Evolutionary conservation across 495 filamentous ascomycete genomes (phyloP), one percentile per base, ranked within the genome.

Genomic region (Neurospora sp.): DNA sequence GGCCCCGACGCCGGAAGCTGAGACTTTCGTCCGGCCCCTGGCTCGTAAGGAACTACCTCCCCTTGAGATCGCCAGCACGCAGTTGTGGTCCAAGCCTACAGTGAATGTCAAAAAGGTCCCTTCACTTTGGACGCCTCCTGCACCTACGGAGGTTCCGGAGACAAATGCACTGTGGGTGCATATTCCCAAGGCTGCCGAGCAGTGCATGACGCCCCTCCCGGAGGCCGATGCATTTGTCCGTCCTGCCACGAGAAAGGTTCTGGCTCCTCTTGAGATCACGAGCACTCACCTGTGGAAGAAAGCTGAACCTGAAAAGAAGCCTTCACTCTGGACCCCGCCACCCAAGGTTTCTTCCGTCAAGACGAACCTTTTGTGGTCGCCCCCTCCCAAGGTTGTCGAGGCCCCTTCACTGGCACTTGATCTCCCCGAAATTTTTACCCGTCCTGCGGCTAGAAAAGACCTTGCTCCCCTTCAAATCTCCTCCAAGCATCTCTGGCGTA

Each of bases 221-320:
- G 72, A 74, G 20, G n/a, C 42, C 39, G 76, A 80, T 46, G 66
- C 40, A 37, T 66, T 66, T 18, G 74, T 82, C 23, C 82, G 83
- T 5, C 76, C 81, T 2, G 74, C 75, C 10, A 76, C 74, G 46
- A 75, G 83, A 40, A 85, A 82, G 75, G 74, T 74, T 41, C 41
- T 40, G 39, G 77, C 66, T 23, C 74, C 80, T 20, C 81, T 85
- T 37, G 40, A 69, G 2, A 84, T 86, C 71, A 72, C 80, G 69
- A 85, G 82, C 74, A 75, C 79, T 3, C 71, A 75, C 39, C 78
- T 86, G 66, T 86, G 84, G 84, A 76, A 79, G 62, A 80, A 83
- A 75, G 78, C 81, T 40, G 54, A 66, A 66, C 54, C 27, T 35
- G 27, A 66, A 66, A 14, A 66, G 54, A 66, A 18, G 54, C 27